phyloP scores from a whole-genome alignment of 192 early-diverging fungal species.

The Umbelopsis isabellina region DNA sequence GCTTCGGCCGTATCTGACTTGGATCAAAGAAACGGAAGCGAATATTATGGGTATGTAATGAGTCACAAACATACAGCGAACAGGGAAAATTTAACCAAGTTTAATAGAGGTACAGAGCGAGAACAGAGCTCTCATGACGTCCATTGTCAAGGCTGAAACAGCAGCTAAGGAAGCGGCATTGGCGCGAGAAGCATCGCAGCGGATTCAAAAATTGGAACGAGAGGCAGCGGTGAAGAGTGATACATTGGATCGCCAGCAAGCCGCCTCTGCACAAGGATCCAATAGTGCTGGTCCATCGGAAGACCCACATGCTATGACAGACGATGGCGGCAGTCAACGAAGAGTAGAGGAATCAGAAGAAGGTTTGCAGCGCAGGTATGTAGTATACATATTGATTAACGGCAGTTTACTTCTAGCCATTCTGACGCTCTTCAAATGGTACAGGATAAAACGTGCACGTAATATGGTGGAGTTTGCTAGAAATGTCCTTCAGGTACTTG shows the following conservation, averaged over 20 bases:
- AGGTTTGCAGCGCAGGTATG: not conserved
- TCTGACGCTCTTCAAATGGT: not conserved
- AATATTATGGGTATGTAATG: slow-evolving; percentile 5
- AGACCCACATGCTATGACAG: not conserved
- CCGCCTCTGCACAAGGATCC: not conserved
- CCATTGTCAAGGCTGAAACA: slow-evolving; percentile 15
- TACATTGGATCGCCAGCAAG: slow-evolving; percentile 9
- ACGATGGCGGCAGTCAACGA: slow-evolving; percentile 13
- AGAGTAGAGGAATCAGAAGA: slow-evolving; percentile 8
- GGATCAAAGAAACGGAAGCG: slow-evolving; percentile 5
- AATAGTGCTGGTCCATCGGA: slow-evolving; percentile 8
- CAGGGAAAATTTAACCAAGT: not conserved
- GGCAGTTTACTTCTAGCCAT: not conserved
- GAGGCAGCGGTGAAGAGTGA: slow-evolving; percentile 15
- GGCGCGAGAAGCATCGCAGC: slow-evolving; percentile 13
- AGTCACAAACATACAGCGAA: not conserved
- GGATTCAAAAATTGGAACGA: slow-evolving; percentile 2
- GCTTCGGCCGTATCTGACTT: slow-evolving; percentile 8
- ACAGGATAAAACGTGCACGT: slow-evolving; percentile 22
- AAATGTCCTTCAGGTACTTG: slow-evolving; percentile 29
- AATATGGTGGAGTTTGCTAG: slow-evolving; percentile 27
- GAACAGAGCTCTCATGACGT: slow-evolving; percentile 29
- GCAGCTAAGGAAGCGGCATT: slow-evolving; percentile 8
- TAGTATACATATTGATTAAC: not conserved
- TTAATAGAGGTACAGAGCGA: slow-evolving; percentile 24